These are phyloP conservation scores for Salisapilia sapeloensis DNA, from an alignment of 352 stramenopile species.

Conservation along the genomic window DNA sequence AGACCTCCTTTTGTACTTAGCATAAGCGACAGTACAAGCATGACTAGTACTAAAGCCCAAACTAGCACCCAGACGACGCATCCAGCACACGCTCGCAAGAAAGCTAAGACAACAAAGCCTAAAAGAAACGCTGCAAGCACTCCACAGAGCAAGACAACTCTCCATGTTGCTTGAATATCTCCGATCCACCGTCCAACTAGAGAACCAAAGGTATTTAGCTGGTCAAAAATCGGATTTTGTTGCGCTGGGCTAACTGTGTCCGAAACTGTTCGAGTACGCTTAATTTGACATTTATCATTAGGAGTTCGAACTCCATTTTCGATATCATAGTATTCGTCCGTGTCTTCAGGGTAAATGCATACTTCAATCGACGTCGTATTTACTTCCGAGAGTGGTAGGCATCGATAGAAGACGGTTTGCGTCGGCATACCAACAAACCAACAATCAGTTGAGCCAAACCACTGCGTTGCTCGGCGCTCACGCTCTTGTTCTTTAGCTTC, in stretches of 20 bases:
- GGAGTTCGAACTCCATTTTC: constrained; percentile 21
- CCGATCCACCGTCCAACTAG: constrained; percentile 42
- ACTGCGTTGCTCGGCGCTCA: constrained; percentile 15
- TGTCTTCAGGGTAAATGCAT: constrained; percentile 48
- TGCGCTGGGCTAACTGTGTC: constrained; percentile 38
- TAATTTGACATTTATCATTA: constrained; percentile 63
- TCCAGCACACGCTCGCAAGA: constrained; percentile 53
- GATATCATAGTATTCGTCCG: constrained; percentile 47
- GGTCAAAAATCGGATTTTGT: constrained; percentile 54
- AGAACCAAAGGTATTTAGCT: constrained; percentile 28
- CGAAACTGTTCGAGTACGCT: constrained; percentile 31
- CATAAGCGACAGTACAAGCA: constrained; percentile 55
- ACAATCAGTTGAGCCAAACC: constrained; percentile 21
- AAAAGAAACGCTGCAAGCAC: constrained; percentile 27
- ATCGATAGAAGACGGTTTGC: constrained; percentile 59
- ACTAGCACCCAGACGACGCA: constrained; percentile 61
- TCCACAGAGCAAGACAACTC: constrained; percentile 25
- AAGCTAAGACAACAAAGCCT: constrained; percentile 45
- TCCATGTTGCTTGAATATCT: constrained; percentile 44
- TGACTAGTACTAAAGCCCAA: constrained; percentile 40
- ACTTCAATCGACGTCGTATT: constrained; percentile 44
- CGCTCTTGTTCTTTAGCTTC: constrained; percentile 19
- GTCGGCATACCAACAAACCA: constrained; percentile 53
- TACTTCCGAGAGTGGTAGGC: constrained; percentile 42
- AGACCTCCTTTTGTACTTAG: constrained; percentile 60